Conservation (phyloP, 23 red algal species). For the Agarophyton chilense region DNA sequence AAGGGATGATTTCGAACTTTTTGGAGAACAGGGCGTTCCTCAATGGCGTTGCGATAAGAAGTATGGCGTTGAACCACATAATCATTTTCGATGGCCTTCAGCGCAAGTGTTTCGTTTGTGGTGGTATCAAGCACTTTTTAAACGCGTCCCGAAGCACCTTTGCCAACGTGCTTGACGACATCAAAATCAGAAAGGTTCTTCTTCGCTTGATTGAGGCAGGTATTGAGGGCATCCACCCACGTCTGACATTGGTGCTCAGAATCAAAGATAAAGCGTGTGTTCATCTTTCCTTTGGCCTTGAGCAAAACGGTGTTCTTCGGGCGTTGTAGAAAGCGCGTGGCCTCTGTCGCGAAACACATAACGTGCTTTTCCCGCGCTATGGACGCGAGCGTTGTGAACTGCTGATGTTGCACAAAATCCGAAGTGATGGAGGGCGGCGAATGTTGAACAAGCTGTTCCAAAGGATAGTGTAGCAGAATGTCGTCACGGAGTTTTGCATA, state of each 20-base stretch:
- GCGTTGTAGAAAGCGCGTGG: slow-evolving; percentile 6
- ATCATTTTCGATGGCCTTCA: slow-evolving; percentile 90
- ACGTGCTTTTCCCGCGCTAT: slow-evolving; percentile 12
- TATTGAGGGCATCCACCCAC: neutral
- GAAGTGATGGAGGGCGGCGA: neutral
- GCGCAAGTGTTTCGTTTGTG: slow-evolving; percentile 68
- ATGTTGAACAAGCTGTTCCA: neutral
- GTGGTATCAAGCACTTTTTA: slow-evolving; percentile 71
- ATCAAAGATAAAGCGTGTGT: neutral
- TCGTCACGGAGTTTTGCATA: slow-evolving; percentile 20
- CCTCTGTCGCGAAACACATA: neutral
- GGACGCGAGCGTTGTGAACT: neutral
- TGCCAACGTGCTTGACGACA: slow-evolving; percentile 69
- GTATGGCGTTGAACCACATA: slow-evolving; percentile 66
- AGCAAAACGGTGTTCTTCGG: neutral
- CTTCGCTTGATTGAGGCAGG: neutral
- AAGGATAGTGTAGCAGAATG: slow-evolving; percentile 26
- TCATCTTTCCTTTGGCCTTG: neutral
- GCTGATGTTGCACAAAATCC: neutral
- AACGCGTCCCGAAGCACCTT: slow-evolving; percentile 85
- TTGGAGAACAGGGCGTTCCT: slow-evolving; percentile 86
- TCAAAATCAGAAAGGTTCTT: slow-evolving; percentile 76
- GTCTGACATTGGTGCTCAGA: neutral
- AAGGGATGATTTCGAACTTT: slow-evolving; percentile 80
- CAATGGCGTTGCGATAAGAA: slow-evolving; percentile 80